Percentiles rank a stretch among this genome's conserved stretches.
phyloP scores from a whole-genome alignment of 495 filamentous ascomycete species.

The Talaromyces adpressus region DNA sequence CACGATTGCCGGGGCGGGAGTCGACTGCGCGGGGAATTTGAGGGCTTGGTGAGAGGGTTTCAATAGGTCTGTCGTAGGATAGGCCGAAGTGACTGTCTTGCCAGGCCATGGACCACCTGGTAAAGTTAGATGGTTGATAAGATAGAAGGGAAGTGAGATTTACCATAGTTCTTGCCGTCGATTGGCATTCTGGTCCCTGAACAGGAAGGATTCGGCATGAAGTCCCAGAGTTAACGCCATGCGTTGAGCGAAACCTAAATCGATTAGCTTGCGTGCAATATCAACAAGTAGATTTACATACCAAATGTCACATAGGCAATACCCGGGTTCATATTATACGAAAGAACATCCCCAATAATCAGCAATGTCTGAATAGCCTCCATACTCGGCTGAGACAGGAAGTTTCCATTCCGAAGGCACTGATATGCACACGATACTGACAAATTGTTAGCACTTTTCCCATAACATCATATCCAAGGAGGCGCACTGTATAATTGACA shows the following conservation, averaged over 20 bases:
- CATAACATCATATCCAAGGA: not conserved
- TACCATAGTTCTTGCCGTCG: slow-evolving; percentile 39
- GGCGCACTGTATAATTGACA: slow-evolving; percentile 51
- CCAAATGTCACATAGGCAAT: slow-evolving; percentile 52
- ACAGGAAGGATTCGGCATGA: slow-evolving; percentile 44
- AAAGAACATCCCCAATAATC: slow-evolving; percentile 54
- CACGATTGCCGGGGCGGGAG: slow-evolving; percentile 31
- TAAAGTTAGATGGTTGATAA: not conserved
- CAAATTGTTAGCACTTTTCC: not conserved
- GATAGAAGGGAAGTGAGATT: not conserved
- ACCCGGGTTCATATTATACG: slow-evolving; percentile 60
- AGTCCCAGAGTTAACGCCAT: slow-evolving; percentile 52
- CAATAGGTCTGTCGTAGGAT: slow-evolving; percentile 51
- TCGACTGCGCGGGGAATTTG: slow-evolving; percentile 38
- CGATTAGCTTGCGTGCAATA: not conserved
- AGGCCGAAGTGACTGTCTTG: slow-evolving; percentile 56
- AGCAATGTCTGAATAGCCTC: slow-evolving; percentile 52
- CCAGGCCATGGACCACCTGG: slow-evolving; percentile 55
- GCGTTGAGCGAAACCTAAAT: slow-evolving; percentile 46
- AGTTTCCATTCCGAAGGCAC: slow-evolving; percentile 56
- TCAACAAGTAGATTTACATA: not conserved
- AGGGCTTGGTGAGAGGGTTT: slow-evolving; percentile 41
- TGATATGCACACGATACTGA: slow-evolving; percentile 58
- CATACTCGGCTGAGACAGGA: slow-evolving; percentile 50
- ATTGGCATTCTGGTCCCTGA: slow-evolving; percentile 32